These are phyloP conservation scores for Raphidocelis subcapitata DNA, from an alignment of 139 green algal genomes.

Conservation along the genomic window DNA sequence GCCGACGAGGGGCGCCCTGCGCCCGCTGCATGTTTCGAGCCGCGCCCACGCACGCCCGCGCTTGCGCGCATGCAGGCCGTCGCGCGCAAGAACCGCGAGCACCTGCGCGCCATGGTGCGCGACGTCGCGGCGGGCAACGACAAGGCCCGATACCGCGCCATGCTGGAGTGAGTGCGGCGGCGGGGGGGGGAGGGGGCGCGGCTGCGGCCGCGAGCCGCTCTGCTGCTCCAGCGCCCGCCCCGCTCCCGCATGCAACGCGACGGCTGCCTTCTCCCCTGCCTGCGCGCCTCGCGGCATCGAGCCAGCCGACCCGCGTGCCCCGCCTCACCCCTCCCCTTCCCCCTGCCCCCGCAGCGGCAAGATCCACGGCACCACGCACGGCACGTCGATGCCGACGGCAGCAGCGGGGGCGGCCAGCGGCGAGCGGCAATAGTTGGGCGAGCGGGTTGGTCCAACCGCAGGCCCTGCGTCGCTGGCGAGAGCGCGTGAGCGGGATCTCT, in stretches of 20 bases:
- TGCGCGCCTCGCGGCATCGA: neutral
- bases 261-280: neutral
- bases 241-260: neutral
- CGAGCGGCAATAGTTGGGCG: too few species aligned
- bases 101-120: conserved; percentile 15
- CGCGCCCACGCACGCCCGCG: neutral
- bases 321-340: neutral
- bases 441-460: too few species aligned
- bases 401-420: neutral
- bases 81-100: conserved; percentile 20
- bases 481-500: too few species aligned
- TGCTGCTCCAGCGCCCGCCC: neutral
- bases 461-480: too few species aligned
- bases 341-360: conserved; percentile 10
- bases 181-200: neutral
- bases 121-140: conserved; percentile 14
- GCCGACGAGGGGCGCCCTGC: neutral
- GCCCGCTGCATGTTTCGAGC: neutral
- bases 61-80: neutral
- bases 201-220: neutral
- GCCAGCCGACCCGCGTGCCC: neutral
- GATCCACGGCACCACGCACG: conserved; percentile 23
- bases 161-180: conserved; percentile 17
- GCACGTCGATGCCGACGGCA: conserved; percentile 9
- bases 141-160: conserved; percentile 1